Base-by-base conservation (phyloP, 306 rosid genomes). In the Urtica urens region DNA sequence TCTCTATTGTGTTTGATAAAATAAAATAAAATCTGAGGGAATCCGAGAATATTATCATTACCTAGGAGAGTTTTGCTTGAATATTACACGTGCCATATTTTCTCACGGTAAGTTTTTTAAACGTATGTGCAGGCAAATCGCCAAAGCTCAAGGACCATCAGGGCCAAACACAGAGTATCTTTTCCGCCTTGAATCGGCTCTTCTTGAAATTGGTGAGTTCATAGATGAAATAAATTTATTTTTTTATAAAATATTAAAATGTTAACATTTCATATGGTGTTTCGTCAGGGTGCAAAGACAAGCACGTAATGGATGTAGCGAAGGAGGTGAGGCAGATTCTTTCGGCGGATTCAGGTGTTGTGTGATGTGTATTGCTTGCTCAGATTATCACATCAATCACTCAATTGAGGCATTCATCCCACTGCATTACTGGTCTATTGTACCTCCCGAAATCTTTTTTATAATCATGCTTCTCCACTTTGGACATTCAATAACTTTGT, bases 161-260 rank as follows among this genome's bases (percentile, higher is more conserved):
- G 97, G 97, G 60, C 92, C 92, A 10, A 84, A 90, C 51, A 75
- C 81, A 67, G 97, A 90, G 67, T 84, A 84, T 56, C 75, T 81
- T 57, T 90, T 90, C 63, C 78, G 68, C 23, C 95, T 90, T 22
- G 97, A 90, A 64, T 63, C 75, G 46, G 86, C 83, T 55, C 82
- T 84, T 59, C 67, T 64, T 64, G 60, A 81, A 60, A 62, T 81
- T 29, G 95, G 97, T 79, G 31, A 68, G 70, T 25, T 26, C 63
- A 22, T 49, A 9, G 26, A n/a, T 18, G 27, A 35, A 26, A 2
- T 22, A 24, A 15, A 1, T 33, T 34, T 30, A 14, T 57, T n/a
- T 7, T 3, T 51, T 44, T 42, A 15, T 1, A 6, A 17, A 38
- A 38, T 9, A 38, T 14, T 28, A 9, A 43, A 43, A 43, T 13